Evolutionary conservation across 164 flowering plant species (phyloP).

Genomic region (Tetrastigma voinierianum): DNA sequence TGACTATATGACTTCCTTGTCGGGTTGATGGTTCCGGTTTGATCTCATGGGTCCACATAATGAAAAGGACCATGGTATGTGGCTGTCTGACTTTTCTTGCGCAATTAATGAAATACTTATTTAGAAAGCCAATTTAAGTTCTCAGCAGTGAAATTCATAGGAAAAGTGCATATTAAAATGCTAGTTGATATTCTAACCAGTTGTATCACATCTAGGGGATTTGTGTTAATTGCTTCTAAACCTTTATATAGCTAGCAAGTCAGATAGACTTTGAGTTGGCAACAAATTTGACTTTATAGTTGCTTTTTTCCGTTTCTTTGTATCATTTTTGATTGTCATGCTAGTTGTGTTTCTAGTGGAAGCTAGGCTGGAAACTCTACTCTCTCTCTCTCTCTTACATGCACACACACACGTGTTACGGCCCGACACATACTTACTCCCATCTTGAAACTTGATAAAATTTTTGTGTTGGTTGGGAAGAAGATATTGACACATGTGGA

Average conservation of each 20-base stretch:
- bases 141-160: not conserved
- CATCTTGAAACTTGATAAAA: not conserved
- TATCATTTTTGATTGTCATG: not conserved
- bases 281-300: not conserved
- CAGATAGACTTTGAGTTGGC: not conserved
- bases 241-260: not conserved
- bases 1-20: slow-evolving; percentile 16
- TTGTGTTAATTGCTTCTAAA: not conserved
- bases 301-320: not conserved
- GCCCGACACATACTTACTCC: no score
- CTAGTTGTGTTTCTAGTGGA: no score
- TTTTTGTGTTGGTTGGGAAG: no score
- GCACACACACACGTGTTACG: no score
- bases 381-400: not conserved
- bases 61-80: slow-evolving; percentile 86
- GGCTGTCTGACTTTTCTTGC: not conserved
- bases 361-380: no score
- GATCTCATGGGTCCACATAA: slow-evolving; percentile 98
- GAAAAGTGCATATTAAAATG: not conserved
- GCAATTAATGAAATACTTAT: no score
- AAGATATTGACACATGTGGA: no score
- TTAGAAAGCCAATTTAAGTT: not conserved
- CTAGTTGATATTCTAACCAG: not conserved
- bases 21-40: slow-evolving; percentile 98
- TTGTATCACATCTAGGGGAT: not conserved